Conservation (phyloP, 2,329 filamentous ascomycete genomes). For the Ascochyta koolunga region DNA sequence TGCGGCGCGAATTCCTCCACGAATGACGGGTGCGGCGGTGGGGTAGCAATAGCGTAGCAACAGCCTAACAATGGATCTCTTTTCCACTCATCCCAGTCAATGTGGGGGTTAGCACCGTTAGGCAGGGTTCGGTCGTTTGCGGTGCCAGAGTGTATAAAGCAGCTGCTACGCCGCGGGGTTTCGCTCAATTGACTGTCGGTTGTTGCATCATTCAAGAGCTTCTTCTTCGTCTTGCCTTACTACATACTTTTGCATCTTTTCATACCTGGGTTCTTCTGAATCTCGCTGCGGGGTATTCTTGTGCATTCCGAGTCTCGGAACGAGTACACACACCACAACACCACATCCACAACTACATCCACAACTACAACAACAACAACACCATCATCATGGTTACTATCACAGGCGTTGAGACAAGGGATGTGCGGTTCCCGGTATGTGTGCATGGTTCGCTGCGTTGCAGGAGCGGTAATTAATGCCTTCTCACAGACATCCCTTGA, state of each 20-base stretch:
- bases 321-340: background rate
- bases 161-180: background rate
- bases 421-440: conserved; percentile 57
- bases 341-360: background rate
- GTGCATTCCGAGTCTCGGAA: conserved; percentile 15
- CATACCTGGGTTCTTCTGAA: background rate
- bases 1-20: conserved; percentile 26
- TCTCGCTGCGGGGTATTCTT: conserved; percentile 1
- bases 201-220: background rate
- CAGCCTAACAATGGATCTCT: no score
- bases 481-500: conserved; percentile 76
- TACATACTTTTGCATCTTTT: background rate
- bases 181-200: background rate
- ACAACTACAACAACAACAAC: no score
- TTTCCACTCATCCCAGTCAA: background rate
- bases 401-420: conserved; percentile 53
- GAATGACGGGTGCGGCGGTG: conserved; percentile 15
- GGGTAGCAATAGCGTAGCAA: conserved; percentile 3
- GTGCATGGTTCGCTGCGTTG: background rate
- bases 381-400: conserved; percentile 53
- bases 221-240: background rate
- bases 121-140: background rate
- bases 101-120: conserved; percentile 2
- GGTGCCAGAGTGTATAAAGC: conserved; percentile 1
- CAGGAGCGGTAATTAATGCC: background rate